Evolutionary conservation across 1,284 basidiomycete species (phyloP), one percentile per base, ranked within the genome.

Genomic region (Xerocomus amazonicus): DNA sequence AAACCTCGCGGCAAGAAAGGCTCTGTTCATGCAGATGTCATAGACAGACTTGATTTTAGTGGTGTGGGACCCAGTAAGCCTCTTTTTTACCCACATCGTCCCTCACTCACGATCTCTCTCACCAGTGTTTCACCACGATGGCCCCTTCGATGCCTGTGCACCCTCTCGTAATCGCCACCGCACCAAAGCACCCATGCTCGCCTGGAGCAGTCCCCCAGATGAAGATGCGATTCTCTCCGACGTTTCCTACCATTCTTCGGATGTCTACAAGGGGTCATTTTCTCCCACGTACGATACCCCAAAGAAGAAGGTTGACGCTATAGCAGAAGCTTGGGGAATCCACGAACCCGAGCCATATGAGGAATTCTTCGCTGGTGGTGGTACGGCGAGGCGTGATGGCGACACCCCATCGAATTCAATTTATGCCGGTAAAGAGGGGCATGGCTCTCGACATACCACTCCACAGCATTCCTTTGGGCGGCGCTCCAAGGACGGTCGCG

Each of bases 261-360:
- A 75, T 50, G 70, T 72, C 49, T 77, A 78, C 67, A 69, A 71
- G 35, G 70, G 69, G 35, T 70, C 73, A 45, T 71, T 77, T 54
- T 61, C 73, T 55, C 66, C 72, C 35, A 71, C 80, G 50, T 76
- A 77, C 56, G 74, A 79, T 45, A 74, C 80, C 55, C 76, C 77
- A 13, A 83, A 84, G 48, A 87, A 85, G 77, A 84, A 87, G 59
- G 81, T 87, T 26, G 87, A 90, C 58, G 85, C 83, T 41, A 83
- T 90, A 52, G 87, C 87, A 41, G 87, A 90, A 69, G 90, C 90
- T 1, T 92, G 90, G 87, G 89, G 89, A 33, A 88, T 89, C 42
- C 88, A 90, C 60, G 89, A 91, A 60, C 89, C 88, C 10, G 90
- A 92, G 65, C 90, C 89, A 2, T 92, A 79, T 59, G 88, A 92